Conservation (phyloP, 805 yeast genomes). For the Candida insectorum region DNA sequence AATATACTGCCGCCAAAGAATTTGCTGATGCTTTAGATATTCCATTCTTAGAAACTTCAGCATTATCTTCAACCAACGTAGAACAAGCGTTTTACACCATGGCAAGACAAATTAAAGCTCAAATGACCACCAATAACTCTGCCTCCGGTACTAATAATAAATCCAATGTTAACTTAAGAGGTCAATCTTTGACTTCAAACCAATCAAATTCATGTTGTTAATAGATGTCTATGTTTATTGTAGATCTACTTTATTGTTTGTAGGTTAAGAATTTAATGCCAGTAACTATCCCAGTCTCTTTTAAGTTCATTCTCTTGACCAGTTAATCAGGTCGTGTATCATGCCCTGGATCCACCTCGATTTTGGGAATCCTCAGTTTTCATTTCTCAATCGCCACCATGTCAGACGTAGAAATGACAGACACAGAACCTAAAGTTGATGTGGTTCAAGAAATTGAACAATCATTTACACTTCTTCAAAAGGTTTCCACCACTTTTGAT, state of each 20-base stretch:
- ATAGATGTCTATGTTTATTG: neutral
- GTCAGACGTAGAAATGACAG: constrained; percentile 16
- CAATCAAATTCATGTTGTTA: constrained; percentile 40
- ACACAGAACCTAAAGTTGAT: no score
- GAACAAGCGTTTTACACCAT: constrained; percentile 98
- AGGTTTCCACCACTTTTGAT: constrained; percentile 72
- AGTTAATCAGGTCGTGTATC: neutral
- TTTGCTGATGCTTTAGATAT: constrained; percentile 93
- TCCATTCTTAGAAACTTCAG: constrained; percentile 95
- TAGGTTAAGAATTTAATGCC: neutral
- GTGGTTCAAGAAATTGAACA: constrained; percentile 32
- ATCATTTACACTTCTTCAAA: constrained; percentile 46
- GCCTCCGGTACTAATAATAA: constrained; percentile 47
- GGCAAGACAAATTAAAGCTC: constrained; percentile 98
- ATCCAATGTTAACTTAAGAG: constrained; percentile 69
- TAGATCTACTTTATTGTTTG: neutral
- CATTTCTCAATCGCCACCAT: no score
- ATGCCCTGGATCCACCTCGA: neutral
- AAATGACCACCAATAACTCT: constrained; percentile 63
- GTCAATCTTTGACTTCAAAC: constrained; percentile 51
- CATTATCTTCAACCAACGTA: constrained; percentile 91
- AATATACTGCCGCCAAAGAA: constrained; percentile 93
- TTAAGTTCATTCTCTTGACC: neutral
- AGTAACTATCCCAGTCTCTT: neutral
- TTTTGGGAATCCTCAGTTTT: neutral